Evolutionary conservation across 2,329 filamentous ascomycete species (phyloP), one percentile per base, ranked within the genome.

Genomic region (Scytalidium lignicola): DNA sequence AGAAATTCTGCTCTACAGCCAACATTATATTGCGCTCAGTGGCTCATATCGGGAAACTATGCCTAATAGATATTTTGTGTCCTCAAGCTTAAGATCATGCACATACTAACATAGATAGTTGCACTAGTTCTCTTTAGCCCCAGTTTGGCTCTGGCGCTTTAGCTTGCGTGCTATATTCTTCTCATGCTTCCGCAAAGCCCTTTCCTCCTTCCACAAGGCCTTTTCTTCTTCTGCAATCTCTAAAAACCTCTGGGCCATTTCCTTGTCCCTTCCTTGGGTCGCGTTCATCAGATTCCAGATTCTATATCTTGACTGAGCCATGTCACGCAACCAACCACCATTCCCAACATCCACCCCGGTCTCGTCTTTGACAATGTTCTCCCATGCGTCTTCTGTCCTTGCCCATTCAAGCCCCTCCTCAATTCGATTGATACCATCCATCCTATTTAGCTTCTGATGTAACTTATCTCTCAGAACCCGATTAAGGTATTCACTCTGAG

Each of bases 401-500:
- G 68, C 73, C 8, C 72, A 37, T 3, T 62, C 61, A 9, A 67
- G 26, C 50, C 52, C 18, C n/a, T 47, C 41, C 9, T 67, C 60
- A 19, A 80, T 57, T 6, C 66, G 58, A 8, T 70, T 53, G 1
- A 72, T 58, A 15, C 59, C 59, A 43, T 68, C 51, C 12, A 76
- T 63, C 15, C 73, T 67, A 41, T 62, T 62, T 41, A 72, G 65
- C n/a, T 74, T 74, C 37, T 67, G 62, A 3, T 61, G 52, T 17
- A 76, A 64, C 58, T 79, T 80, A 44, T 78, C 69, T 9, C 72
- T 69, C 2, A 91, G 58, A 15, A 84, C 73, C 8, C 76, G 68
- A n/a, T 74, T 77, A 18, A 91, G 65, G n/a, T 67, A 66, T 1
- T 63, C 61, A 2, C 83, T 76, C 63, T 90, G 84, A 3, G 83